Base-by-base conservation (phyloP, 2,329 filamentous ascomycete genomes). In the Epichloe glyceriae region DNA sequence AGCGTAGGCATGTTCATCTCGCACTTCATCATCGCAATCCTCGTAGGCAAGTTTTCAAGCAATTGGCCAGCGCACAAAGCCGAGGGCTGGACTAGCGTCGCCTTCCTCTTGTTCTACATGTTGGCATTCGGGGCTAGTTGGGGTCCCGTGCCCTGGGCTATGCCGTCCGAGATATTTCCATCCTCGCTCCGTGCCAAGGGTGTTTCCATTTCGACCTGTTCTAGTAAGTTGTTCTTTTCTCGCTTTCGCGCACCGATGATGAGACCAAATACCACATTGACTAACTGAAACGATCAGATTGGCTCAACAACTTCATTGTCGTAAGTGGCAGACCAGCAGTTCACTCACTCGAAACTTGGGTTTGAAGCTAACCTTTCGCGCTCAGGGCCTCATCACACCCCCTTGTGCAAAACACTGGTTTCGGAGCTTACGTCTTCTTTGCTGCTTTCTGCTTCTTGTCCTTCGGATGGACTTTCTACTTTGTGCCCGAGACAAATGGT, bases 251-350 rank as follows among this genome's bases (percentile, higher is more conserved):
- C 26, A 10, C 26, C 26, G 8, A 30, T 11, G 26, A 4, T 11
- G 26, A 30, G 26, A 1, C 26, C 26, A 10, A 30, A 30, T 30
- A 10, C 8, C 26, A 30, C 3, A 11, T 30, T 30, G 26, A 11
- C 26, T 30, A 10, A 30, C 8, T 10, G 26, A 30, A 30, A 11
- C 3, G 26, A 30, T 30, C 35, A 62, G 61, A 79, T 60, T 85
- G 80, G 70, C 58, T 82, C 2, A 79, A 75, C 60, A 82, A 83
- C 61, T 83, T 83, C 55, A 74, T 80, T 47, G 78, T 82, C 26
- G 60, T 55, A 50, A 51, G 55, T 49, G 40, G 17, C 40, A 17
- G n/a, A 42, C 17, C 11, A 10, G 26, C 26, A 8, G 10, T 30
- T 30, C 3, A 11, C 8, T 30, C 26, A 30, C 26, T 30, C 26